Conservation (phyloP, 139 green algal genomes). For the Nannochloris sp. region DNA sequence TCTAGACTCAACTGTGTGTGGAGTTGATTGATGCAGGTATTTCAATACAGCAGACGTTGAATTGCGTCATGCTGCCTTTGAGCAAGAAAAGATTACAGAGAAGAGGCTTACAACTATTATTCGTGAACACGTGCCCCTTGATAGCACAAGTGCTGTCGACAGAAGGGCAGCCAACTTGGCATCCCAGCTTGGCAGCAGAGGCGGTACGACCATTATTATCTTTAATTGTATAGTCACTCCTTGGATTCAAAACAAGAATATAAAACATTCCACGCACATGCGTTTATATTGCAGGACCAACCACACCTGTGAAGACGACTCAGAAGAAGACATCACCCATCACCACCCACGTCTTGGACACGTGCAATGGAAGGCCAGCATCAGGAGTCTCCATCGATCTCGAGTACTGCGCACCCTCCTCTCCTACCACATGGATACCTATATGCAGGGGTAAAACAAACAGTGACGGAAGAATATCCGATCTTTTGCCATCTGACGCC, state of each 20-base stretch:
- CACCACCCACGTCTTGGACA: conserved; percentile 92
- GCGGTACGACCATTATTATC: too few relatives aligned
- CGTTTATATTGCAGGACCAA: too few relatives aligned
- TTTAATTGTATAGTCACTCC: too few relatives aligned
- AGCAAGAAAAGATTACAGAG: conserved; percentile 97
- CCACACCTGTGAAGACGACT: neutral
- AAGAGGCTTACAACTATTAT: conserved; percentile 43
- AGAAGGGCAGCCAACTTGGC: too few relatives aligned
- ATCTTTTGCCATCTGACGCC: conserved; percentile 46
- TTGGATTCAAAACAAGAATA: too few relatives aligned
- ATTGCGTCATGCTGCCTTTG: conserved; percentile 52
- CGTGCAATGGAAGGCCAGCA: conserved; percentile 62
- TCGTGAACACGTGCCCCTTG: too few relatives aligned
- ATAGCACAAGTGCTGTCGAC: too few relatives aligned
- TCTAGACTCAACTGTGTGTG: too few relatives aligned
- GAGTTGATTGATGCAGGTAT: conserved; percentile 7
- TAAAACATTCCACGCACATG: too few relatives aligned
- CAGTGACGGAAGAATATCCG: conserved; percentile 54
- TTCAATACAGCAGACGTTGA: conserved; percentile 55
- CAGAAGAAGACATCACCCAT: conserved; percentile 60
- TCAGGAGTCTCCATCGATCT: conserved; percentile 50
- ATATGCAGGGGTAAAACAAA: conserved; percentile 58
- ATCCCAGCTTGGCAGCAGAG: too few relatives aligned
- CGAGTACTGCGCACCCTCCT: conserved; percentile 29
- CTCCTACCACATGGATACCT: conserved; percentile 35